Conservation (phyloP, 2,329 filamentous ascomycete species). For the Allantophomopsis lycopodina region DNA sequence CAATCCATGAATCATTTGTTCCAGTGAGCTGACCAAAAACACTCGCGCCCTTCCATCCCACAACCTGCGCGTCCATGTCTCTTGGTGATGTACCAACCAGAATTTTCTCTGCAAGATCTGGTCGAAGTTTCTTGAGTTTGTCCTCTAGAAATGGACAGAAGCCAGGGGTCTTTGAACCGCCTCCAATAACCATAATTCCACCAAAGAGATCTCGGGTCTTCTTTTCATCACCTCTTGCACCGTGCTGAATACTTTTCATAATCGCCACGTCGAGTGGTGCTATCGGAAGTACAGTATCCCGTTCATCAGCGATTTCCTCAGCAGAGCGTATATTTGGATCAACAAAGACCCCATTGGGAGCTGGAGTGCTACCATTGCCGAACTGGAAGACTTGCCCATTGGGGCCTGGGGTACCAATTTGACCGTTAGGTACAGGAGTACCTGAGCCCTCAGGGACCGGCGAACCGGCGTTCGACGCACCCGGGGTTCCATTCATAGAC, state of each 20-base stretch:
- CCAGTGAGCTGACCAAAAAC: constrained; percentile 80
- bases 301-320: constrained; percentile 43
- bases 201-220: constrained; percentile 83
- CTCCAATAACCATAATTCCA: constrained; percentile 82
- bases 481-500: constrained; percentile 55
- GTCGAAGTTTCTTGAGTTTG: constrained; percentile 53
- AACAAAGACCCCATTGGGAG: constrained; percentile 33
- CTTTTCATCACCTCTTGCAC: constrained; percentile 78
- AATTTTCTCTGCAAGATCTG: constrained; percentile 45
- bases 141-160: constrained; percentile 78
- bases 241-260: constrained; percentile 76
- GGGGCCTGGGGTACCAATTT: constrained; percentile 15
- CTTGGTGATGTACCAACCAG: constrained; percentile 60
- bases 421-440: constrained; percentile 42
- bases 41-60: constrained; percentile 94
- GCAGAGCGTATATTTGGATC: constrained; percentile 23
- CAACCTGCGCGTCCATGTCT: constrained; percentile 94
- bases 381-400: constrained; percentile 7
- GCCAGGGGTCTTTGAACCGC: constrained; percentile 66
- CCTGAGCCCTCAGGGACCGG: constrained; percentile 66
- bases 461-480: constrained; percentile 67
- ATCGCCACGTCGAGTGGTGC: constrained; percentile 83
- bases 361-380: constrained; percentile 31
- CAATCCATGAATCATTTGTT: constrained; percentile 94
- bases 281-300: constrained; percentile 69